These are phyloP conservation scores for Fagopyrum homotropicum DNA, from an alignment of 148 eudicot genomes.

Conservation along the genomic window DNA sequence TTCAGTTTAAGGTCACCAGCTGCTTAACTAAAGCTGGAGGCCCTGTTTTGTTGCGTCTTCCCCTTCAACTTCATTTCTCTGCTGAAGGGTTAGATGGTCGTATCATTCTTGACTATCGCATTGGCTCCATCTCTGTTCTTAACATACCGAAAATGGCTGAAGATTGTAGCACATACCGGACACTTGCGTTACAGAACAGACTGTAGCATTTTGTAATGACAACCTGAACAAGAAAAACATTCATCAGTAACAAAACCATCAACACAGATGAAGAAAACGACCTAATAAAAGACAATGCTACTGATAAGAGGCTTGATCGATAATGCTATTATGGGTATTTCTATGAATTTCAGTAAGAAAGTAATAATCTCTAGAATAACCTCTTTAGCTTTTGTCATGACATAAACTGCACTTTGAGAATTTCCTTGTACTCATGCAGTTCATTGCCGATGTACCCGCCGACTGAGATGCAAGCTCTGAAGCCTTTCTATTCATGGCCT, in stretches of 20 bases:
- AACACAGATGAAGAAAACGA: neutral
- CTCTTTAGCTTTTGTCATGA: conserved; percentile 85
- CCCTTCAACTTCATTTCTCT: too few species aligned
- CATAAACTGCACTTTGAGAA: conserved; percentile 93
- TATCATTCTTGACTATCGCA: too few species aligned
- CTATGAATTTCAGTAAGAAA: too few species aligned
- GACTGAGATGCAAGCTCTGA: conserved; percentile 42
- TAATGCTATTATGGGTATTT: too few species aligned
- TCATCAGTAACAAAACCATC: neutral
- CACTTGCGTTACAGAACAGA: conserved; percentile 87
- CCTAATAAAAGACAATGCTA: neutral
- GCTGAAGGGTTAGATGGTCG: too few species aligned
- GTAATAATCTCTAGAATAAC: conserved; percentile 8
- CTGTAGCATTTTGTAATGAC: conserved; percentile 94
- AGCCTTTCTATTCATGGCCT: conserved; percentile 56
- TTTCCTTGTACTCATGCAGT: conserved; percentile 75
- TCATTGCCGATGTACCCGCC: conserved; percentile 59
- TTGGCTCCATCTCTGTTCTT: too few species aligned
- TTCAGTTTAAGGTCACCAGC: too few species aligned
- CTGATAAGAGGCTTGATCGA: neutral
- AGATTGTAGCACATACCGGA: conserved; percentile 80
- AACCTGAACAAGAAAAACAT: conserved; percentile 45
- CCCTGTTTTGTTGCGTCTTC: too few species aligned
- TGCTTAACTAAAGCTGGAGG: too few species aligned
- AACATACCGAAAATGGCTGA: conserved; percentile 26